Percentiles rank a stretch among this genome's conserved stretches.
Conservation (phyloP, 2,329 filamentous ascomycete genomes). For the Sarocladium oryzae region DNA sequence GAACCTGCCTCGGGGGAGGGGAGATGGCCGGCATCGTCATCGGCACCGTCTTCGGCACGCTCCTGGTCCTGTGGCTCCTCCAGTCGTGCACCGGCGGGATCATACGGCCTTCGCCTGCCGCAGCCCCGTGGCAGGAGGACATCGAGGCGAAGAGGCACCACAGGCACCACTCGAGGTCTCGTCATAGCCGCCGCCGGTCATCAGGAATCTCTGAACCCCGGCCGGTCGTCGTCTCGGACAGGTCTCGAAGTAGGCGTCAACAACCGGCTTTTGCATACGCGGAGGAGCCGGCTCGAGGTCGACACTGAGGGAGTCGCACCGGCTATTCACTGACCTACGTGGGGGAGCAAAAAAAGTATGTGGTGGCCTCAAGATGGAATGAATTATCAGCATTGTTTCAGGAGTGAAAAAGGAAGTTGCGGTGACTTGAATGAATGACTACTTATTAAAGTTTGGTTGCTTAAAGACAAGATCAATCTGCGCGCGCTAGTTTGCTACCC, state of each 20-base stretch:
- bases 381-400: too few relatives aligned
- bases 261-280: background rate
- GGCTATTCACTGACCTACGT: too few relatives aligned
- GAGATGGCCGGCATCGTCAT: slow-evolving; percentile 47
- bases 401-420: too few relatives aligned
- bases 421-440: too few relatives aligned
- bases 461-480: too few relatives aligned
- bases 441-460: too few relatives aligned
- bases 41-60: slow-evolving; percentile 37
- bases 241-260: background rate
- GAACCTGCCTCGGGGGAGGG: slow-evolving; percentile 33
- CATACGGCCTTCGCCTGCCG: background rate
- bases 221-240: background rate
- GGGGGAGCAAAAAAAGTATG: too few relatives aligned
- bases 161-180: background rate
- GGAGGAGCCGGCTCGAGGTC: background rate
- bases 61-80: slow-evolving; percentile 41
- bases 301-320: background rate
- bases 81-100: slow-evolving; percentile 29
- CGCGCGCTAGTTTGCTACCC: too few relatives aligned
- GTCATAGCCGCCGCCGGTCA: slow-evolving; percentile 1
- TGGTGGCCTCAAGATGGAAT: too few relatives aligned
- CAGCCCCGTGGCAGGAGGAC: background rate
- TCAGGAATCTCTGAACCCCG: background rate
- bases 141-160: slow-evolving; percentile 4